Percentiles rank a stretch among this genome's conserved stretches.
phyloP scores from a whole-genome alignment of 1,284 basidiomycete species.

The Puccinia triticina region DNA sequence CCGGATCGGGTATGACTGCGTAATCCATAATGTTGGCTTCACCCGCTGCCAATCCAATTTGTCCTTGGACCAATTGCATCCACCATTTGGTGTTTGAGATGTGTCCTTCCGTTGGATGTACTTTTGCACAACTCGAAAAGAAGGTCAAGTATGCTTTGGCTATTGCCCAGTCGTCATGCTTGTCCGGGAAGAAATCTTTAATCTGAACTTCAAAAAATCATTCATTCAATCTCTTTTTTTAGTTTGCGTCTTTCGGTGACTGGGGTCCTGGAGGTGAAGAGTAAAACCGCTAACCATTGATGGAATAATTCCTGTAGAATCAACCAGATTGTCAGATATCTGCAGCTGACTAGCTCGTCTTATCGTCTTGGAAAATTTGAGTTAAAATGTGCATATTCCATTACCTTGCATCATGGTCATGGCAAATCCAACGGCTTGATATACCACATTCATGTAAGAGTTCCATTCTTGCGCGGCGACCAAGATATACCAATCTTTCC shows the following conservation, averaged over 20 bases:
- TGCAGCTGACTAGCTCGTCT: neutral
- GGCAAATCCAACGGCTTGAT: slow-evolving; percentile 45
- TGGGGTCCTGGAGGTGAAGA: neutral
- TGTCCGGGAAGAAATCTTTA: slow-evolving; percentile 44
- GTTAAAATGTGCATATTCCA: neutral
- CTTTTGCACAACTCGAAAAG: slow-evolving; percentile 30
- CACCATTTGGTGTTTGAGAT: slow-evolving; percentile 37
- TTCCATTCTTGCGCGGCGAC: slow-evolving; percentile 51
- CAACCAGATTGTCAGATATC: neutral
- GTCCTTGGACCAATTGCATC: slow-evolving; percentile 48
- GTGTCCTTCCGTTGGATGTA: slow-evolving; percentile 50
- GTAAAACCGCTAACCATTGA: slow-evolving; percentile 32
- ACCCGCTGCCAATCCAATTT: slow-evolving; percentile 39
- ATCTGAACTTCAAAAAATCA: slow-evolving; percentile 12
- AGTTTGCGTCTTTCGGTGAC: neutral
- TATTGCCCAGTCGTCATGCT: slow-evolving; percentile 46
- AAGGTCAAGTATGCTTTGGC: slow-evolving; percentile 48
- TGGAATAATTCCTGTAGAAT: slow-evolving; percentile 37
- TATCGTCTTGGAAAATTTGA: neutral
- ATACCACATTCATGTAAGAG: slow-evolving; percentile 45
- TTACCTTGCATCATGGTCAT: slow-evolving; percentile 52
- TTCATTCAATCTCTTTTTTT: neutral
- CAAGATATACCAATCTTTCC: slow-evolving; percentile 49
- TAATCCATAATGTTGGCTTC: slow-evolving; percentile 50
- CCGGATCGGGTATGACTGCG: slow-evolving; percentile 38